Percentiles rank a stretch among this genome's conserved stretches.
Evolutionary conservation across 1,284 basidiomycete genomes (phyloP).

Genomic region (Leccinum pseudoinsigne): DNA sequence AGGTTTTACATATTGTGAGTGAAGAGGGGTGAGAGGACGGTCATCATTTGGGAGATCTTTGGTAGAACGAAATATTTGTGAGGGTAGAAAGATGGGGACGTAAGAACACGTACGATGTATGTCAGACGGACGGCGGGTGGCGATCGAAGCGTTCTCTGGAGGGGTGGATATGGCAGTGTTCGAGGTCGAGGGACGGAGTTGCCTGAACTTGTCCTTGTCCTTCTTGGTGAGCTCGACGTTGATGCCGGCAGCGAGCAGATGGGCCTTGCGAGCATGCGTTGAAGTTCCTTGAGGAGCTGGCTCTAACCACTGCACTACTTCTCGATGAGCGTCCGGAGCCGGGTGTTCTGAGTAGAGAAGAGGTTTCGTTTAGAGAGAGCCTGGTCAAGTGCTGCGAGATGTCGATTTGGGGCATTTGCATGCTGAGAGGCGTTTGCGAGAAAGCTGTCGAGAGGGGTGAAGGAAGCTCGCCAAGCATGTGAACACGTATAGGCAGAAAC

Average conservation of each 20-base stretch:
- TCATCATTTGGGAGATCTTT: slow-evolving; percentile 23
- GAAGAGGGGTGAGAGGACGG: slow-evolving; percentile 35
- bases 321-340: slow-evolving; percentile 92
- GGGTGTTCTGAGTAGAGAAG: slow-evolving; percentile 79
- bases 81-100: slow-evolving; percentile 16
- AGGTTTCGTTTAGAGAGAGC: slow-evolving; percentile 76
- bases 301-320: slow-evolving; percentile 76
- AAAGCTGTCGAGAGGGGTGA: too few species aligned
- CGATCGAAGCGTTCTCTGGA: slow-evolving; percentile 18
- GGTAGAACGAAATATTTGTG: slow-evolving; percentile 3
- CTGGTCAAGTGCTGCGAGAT: slow-evolving; percentile 68
- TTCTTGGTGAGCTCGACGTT: slow-evolving; percentile 28
- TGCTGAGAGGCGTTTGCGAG: slow-evolving; percentile 36
- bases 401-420: slow-evolving; percentile 51
- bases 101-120: slow-evolving; percentile 27
- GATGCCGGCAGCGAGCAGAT: slow-evolving; percentile 43
- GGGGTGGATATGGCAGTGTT: slow-evolving; percentile 30
- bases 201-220: slow-evolving; percentile 33
- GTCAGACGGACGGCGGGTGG: not conserved
- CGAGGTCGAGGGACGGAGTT: slow-evolving; percentile 25
- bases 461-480: too few species aligned
- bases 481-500: too few species aligned
- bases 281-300: slow-evolving; percentile 75
- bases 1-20: slow-evolving; percentile 39
- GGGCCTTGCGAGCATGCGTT: slow-evolving; percentile 67